A percentile compares a stretch with the other conserved stretches of the same genome.
These are phyloP conservation scores for Agrocybe praecox DNA, from an alignment of 768 basidiomycete genomes.

Conservation along the genomic window DNA sequence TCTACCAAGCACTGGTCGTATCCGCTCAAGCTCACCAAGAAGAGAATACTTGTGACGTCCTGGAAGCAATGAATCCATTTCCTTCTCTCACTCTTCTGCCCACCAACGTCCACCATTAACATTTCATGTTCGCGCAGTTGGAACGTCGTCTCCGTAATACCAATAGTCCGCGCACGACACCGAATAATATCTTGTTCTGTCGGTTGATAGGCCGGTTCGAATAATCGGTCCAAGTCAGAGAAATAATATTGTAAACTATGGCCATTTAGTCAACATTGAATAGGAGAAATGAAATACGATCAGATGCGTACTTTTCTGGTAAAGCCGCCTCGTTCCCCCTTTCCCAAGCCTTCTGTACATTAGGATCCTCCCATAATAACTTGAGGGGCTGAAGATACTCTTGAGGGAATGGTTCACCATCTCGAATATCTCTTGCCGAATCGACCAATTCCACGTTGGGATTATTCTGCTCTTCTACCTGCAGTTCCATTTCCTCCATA, in stretches of 20 bases:
- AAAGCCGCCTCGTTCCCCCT: constrained; percentile 90
- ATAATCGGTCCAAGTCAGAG: constrained; percentile 76
- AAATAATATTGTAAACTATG: constrained; percentile 76
- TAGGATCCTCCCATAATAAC: constrained; percentile 75
- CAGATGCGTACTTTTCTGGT: constrained; percentile 78
- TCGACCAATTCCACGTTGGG: constrained; percentile 65
- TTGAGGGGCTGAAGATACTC: constrained; percentile 68
- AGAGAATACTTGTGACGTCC: constrained; percentile 91
- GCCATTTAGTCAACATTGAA: not conserved
- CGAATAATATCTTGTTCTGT: constrained; percentile 88
- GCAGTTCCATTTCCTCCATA: constrained; percentile 87
- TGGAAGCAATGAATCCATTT: constrained; percentile 98
- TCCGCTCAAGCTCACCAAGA: constrained; percentile 88
- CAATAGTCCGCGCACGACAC: constrained; percentile 85
- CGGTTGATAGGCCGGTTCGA: constrained; percentile 71
- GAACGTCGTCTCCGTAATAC: constrained; percentile 90
- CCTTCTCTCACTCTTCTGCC: constrained; percentile 90
- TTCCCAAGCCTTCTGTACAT: constrained; percentile 73
- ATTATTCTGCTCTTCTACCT: constrained; percentile 63
- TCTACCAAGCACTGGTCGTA: constrained; percentile 95
- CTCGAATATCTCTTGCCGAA: constrained; percentile 68
- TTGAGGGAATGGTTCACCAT: constrained; percentile 79
- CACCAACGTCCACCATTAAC: constrained; percentile 93
- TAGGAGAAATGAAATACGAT: not conserved
- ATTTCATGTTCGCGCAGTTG: constrained; percentile 77